Evolutionary conservation across 1,284 basidiomycete species (phyloP), one percentile per base, ranked within the genome.

Genomic region (Cryptococcus depauperatus): DNA sequence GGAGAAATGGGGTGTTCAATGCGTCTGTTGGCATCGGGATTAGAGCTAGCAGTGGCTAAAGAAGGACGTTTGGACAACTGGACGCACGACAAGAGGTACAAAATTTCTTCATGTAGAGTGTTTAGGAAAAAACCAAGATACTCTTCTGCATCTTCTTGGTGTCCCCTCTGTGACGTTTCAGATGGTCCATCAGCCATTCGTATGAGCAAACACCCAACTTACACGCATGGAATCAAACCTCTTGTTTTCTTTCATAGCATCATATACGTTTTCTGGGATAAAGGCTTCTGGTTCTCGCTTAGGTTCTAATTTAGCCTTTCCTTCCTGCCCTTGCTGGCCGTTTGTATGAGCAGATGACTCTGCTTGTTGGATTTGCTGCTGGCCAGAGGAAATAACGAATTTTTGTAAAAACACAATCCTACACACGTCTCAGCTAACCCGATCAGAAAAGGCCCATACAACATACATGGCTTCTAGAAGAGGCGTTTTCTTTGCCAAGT

Each of bases 101-200:
- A 72, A 13, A 97, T 70, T 71, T 98, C 93, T 62, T 98, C 93
- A 68, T 96, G 91, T 3, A 98, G 74, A 0, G 90, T 89, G 66
- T 96, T 91, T 35, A 97, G 76, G 73, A 90, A 92, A 73, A 96
- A 95, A 8, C 93, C 92, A n/a, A 97, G 76, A 71, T 96, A 98
- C 71, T 98, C 93, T 69, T 98, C 92, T 1, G 93, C 93, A 52
- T 98, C 93, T 71, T 98, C 93, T 73, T 98, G 93, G 54, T 91
- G 86, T 0, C 92, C 92, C 27, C 86, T 81, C 78, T 90, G 54
- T 42, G 37, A 43, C 7, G 38, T 57, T 50, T 30, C n/a, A 9
- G 9, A 30, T 30, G 16, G 29, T n/a, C n/a, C 29, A 30, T 16
- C 16, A 16, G 35, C 10, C 18, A 14, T 9, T 6, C 35, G 23